A percentile compares a stretch with the other conserved stretches of the same genome.
Conservation (phyloP, 2,329 filamentous ascomycete species). For the Laburnicola sp. region DNA sequence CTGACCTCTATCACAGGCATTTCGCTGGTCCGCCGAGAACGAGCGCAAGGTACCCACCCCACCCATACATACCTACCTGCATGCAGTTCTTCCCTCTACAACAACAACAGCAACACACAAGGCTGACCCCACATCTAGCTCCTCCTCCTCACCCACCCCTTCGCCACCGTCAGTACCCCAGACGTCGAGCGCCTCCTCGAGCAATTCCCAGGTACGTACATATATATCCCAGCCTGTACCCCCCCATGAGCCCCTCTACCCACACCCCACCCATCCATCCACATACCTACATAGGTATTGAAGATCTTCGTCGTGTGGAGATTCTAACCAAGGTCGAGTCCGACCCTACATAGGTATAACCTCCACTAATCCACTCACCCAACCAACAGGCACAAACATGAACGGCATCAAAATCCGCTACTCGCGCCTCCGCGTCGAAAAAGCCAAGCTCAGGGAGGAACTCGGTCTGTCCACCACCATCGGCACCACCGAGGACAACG, state of each 20-base stretch:
- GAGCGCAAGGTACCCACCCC: constrained; percentile 16
- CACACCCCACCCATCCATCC: too few relatives aligned
- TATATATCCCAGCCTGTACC: too few relatives aligned
- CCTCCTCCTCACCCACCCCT: constrained; percentile 25
- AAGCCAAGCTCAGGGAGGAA: constrained; percentile 17
- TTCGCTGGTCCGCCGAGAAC: constrained; percentile 19
- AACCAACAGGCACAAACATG: neutral
- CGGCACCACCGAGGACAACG: neutral
- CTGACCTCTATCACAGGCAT: constrained; percentile 1
- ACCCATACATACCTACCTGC: constrained; percentile 24
- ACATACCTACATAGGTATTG: too few relatives aligned
- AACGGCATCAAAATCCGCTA: neutral
- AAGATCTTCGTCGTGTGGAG: too few relatives aligned
- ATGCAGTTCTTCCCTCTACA: constrained; percentile 17
- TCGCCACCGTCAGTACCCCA: constrained; percentile 12
- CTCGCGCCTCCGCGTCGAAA: constrained; percentile 12
- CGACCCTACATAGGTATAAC: too few relatives aligned
- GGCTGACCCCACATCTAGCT: constrained; percentile 18
- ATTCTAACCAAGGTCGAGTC: too few relatives aligned
- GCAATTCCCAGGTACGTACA: constrained; percentile 19
- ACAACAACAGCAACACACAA: neutral
- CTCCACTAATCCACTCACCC: neutral
- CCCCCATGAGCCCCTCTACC: too few relatives aligned
- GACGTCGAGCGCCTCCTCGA: constrained; percentile 21
- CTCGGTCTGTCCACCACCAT: constrained; percentile 14